A percentile compares a stretch with the other conserved stretches of the same genome.
These are phyloP conservation scores for Rosa multiflora DNA, from an alignment of 306 rosid genomes.

Conservation along the genomic window DNA sequence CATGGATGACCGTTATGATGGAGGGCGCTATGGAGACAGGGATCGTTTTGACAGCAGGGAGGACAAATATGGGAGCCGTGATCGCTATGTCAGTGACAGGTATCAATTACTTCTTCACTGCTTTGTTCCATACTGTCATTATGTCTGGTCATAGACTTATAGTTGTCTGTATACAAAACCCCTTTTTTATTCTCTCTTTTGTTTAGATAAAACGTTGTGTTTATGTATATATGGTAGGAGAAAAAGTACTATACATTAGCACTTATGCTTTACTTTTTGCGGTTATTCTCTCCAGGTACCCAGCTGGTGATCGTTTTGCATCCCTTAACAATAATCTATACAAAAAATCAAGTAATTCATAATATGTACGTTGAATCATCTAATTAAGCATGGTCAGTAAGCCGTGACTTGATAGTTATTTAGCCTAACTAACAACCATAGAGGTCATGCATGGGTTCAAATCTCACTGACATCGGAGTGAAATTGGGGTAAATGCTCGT, in stretches of 20 bases:
- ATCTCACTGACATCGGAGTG: too few relatives aligned
- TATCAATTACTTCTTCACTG: slow-evolving; percentile 25
- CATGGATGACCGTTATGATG: slow-evolving; percentile 74
- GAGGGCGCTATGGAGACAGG: slow-evolving; percentile 80
- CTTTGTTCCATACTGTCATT: slow-evolving; percentile 1
- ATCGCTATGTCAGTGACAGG: slow-evolving; percentile 83
- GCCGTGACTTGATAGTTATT: too few relatives aligned
- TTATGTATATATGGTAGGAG: background rate
- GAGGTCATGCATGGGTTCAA: too few relatives aligned
- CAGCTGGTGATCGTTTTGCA: slow-evolving; percentile 56
- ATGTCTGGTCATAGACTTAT: background rate
- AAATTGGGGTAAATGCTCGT: too few relatives aligned
- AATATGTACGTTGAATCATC: too few relatives aligned
- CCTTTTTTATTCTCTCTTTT: background rate
- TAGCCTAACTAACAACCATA: too few relatives aligned
- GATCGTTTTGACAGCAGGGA: slow-evolving; percentile 80
- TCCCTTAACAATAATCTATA: too few relatives aligned
- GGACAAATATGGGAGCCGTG: slow-evolving; percentile 77
- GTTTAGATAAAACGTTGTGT: background rate
- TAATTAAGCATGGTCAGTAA: too few relatives aligned
- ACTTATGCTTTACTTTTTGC: background rate
- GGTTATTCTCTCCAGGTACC: slow-evolving; percentile 50
- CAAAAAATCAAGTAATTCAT: too few relatives aligned
- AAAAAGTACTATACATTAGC: background rate
- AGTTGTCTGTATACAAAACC: background rate